Percentiles rank a stretch among this genome's conserved stretches.
Evolutionary conservation across 139 green algal species (phyloP).

Genomic region (Coelastrella sp.): DNA sequence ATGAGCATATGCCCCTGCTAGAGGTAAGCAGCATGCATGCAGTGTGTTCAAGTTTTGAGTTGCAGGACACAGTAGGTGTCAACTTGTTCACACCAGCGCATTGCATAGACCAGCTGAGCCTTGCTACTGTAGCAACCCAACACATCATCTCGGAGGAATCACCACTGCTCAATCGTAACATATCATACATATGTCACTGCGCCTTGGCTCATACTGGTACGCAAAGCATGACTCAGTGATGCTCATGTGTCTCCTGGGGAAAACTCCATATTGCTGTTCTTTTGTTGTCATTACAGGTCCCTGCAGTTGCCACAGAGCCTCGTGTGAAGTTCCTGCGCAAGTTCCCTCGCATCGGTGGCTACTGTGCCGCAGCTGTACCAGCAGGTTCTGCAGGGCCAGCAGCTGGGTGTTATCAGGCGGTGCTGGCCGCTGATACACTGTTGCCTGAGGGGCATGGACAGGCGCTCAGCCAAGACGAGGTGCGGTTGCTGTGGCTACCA

Average conservation of each 20-base stretch:
- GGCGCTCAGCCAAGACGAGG: constrained; percentile 57
- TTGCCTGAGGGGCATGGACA: constrained; percentile 67
- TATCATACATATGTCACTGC: too few relatives aligned
- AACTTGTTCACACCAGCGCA: neutral
- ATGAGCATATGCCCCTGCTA: constrained; percentile 69
- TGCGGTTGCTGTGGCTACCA: neutral
- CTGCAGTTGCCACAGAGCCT: constrained; percentile 61
- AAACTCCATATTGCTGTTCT: too few relatives aligned
- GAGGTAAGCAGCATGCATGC: constrained; percentile 36
- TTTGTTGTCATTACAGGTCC: too few relatives aligned
- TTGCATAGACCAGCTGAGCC: too few relatives aligned
- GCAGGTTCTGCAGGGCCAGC: neutral
- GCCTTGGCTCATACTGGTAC: too few relatives aligned
- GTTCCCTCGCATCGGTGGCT: constrained; percentile 65
- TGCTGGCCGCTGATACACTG: constrained; percentile 71
- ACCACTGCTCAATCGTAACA: too few relatives aligned
- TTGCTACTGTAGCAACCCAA: too few relatives aligned
- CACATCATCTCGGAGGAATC: too few relatives aligned
- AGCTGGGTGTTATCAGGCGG: constrained; percentile 43
- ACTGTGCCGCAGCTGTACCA: constrained; percentile 45
- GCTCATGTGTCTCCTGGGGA: too few relatives aligned
- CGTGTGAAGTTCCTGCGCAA: constrained; percentile 62
- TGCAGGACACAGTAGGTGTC: too few relatives aligned
- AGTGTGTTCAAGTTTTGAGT: too few relatives aligned
- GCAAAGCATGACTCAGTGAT: too few relatives aligned